Evolutionary conservation across 768 basidiomycete species (phyloP), one percentile per base, ranked within the genome.

Genomic region (Lactifluus volemus): DNA sequence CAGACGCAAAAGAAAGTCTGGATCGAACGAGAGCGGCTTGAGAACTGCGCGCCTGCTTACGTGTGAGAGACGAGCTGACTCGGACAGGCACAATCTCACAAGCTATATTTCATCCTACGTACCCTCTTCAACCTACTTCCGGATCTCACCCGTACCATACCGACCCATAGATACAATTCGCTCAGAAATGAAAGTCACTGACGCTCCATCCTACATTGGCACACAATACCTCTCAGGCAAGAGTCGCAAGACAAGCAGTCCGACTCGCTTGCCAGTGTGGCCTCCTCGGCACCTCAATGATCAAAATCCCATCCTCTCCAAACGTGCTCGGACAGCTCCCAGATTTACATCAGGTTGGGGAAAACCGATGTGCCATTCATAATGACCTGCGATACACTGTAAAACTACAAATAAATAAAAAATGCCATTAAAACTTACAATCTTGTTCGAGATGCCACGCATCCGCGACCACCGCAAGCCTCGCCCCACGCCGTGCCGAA

Each of bases 361-460:
- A n/a, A 63, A 55, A 1, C 51, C 49, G 53, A 60, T 14, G 30
- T 51, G 32, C 62, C 62, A 63, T 38, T 63, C 62, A 54, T 54
- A 63, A 30, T 63, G 62, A 51, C 62, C 62, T 61, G 49, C 36
- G 7, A 25, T 25, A 2, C 25, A 2, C 25, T 25, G 25, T 4
- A 19, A 7, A 15, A 44, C 12, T 15, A 12, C 1, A 36, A 30
- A 25, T 19, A 6, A 21, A 6, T n/a, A 38, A n/a, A 41, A 17
- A 21, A 9, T 38, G 1, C 6, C 32, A 2, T 25, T 25, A 25
- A 25, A 25, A 54, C 61, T 52, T 6, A 63, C 61, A 63, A 42
- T 63, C 58, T 12, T 54, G 53, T 12, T 61, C 59, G 7, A 63
- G 42, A 49, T 63, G 62, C 62, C 62, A 63, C 17, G 62, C 62